These are phyloP conservation scores for Myotisia sp. DNA, from an alignment of 2,329 filamentous ascomycete genomes.

Conservation along the genomic window DNA sequence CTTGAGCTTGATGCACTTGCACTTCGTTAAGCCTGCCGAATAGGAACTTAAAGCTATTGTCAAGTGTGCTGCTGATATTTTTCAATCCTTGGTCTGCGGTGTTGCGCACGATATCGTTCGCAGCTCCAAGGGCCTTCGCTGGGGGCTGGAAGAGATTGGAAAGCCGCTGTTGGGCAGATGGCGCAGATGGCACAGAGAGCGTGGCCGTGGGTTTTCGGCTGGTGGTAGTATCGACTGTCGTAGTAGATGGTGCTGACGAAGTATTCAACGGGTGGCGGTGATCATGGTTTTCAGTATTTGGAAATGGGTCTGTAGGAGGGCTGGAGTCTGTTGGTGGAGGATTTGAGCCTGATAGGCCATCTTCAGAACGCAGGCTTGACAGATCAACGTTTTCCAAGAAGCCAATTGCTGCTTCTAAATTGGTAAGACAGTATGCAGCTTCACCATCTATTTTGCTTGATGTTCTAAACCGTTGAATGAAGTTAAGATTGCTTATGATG, in stretches of 20 bases:
- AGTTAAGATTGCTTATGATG: conserved; percentile 85
- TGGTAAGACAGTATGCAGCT: conserved; percentile 89
- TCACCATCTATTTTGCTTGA: conserved; percentile 80
- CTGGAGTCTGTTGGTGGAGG: conserved; percentile 12
- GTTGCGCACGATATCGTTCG: conserved; percentile 69
- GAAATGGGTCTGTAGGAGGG: too few relatives aligned
- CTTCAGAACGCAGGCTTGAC: conserved; percentile 70
- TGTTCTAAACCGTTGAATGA: conserved; percentile 83
- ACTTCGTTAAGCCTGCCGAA: conserved; percentile 71
- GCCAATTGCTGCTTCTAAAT: conserved; percentile 83
- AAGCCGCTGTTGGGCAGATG: conserved; percentile 56
- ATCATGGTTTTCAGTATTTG: background rate
- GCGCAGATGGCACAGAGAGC: conserved; percentile 13
- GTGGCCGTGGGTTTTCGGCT: conserved; percentile 14
- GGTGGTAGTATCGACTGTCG: conserved; percentile 12
- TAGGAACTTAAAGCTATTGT: conserved; percentile 86
- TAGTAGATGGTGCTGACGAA: conserved; percentile 17
- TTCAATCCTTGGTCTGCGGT: conserved; percentile 87
- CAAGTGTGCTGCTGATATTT: conserved; percentile 77
- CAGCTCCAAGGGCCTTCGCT: conserved; percentile 64
- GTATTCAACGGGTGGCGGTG: conserved; percentile 11
- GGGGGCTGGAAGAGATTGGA: conserved; percentile 79
- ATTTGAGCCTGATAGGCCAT: conserved; percentile 26
- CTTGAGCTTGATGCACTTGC: conserved; percentile 36
- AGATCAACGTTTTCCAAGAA: conserved; percentile 94